These are phyloP conservation scores for Calycina marina DNA, from an alignment of 2,329 filamentous ascomycete species.

Conservation along the genomic window DNA sequence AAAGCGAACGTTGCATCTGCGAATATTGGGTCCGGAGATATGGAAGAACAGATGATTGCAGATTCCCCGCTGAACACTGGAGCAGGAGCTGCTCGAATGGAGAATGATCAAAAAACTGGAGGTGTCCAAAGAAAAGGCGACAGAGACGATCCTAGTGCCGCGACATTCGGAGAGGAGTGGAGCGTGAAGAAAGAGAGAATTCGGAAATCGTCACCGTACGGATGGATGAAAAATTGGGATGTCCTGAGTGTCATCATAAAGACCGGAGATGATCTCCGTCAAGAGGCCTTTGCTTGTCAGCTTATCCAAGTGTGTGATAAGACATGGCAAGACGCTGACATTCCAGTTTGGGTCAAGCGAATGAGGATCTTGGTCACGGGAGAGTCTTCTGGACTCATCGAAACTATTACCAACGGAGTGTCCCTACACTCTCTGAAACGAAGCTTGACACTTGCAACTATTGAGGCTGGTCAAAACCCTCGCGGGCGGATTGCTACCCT, in stretches of 20 bases:
- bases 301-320: constrained; percentile 69
- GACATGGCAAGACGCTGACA: constrained; percentile 62
- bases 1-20: constrained; percentile 44
- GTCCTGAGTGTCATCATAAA: constrained; percentile 78
- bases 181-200: constrained; percentile 73
- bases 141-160: constrained; percentile 72
- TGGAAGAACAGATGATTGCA: constrained; percentile 36
- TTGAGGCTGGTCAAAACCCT: constrained; percentile 59
- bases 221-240: constrained; percentile 85
- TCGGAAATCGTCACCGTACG: constrained; percentile 68
- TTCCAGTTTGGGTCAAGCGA: constrained; percentile 75
- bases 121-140: constrained; percentile 70
- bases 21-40: constrained; percentile 32
- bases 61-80: constrained; percentile 41
- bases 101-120: constrained; percentile 78
- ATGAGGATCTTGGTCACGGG: constrained; percentile 81
- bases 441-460: constrained; percentile 60
- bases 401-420: constrained; percentile 79
- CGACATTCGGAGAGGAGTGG: constrained; percentile 80
- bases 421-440: constrained; percentile 78
- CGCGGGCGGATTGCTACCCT: constrained; percentile 65
- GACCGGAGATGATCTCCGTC: constrained; percentile 67
- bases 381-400: constrained; percentile 70
- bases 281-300: constrained; percentile 79
- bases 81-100: constrained; percentile 70